A percentile compares a stretch with the other conserved stretches of the same genome.
phyloP scores from a whole-genome alignment of 371 early-diverging fungal species.

The Pancytospora philotis region DNA sequence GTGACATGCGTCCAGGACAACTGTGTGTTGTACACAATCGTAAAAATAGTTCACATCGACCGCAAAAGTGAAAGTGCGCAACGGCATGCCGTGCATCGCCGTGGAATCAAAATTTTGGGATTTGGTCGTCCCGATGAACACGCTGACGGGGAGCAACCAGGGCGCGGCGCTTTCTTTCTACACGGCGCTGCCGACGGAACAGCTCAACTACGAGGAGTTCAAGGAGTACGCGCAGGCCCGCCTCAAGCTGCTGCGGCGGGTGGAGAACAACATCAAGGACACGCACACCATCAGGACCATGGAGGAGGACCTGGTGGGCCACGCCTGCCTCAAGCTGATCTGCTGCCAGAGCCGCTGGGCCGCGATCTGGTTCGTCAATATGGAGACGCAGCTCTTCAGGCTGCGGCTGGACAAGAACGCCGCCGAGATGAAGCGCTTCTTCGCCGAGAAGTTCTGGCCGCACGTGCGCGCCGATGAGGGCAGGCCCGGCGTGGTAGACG shows the following conservation, averaged over 20 bases:
- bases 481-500: background rate
- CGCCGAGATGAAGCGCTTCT: slow-evolving; percentile 27
- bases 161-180: slow-evolving; percentile 32
- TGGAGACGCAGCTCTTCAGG: slow-evolving; percentile 50
- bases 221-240: slow-evolving; percentile 10
- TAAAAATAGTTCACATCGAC: too few relatives aligned
- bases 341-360: slow-evolving; percentile 31
- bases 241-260: slow-evolving; percentile 13
- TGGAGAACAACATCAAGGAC: slow-evolving; percentile 13
- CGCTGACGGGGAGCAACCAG: background rate
- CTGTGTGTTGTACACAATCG: too few relatives aligned
- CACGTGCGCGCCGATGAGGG: slow-evolving; percentile 18
- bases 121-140: slow-evolving; percentile 41
- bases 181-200: slow-evolving; percentile 3
- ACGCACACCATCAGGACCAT: background rate
- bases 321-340: slow-evolving; percentile 39
- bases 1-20: too few relatives aligned
- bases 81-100: too few relatives aligned
- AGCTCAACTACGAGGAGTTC: slow-evolving; percentile 37
- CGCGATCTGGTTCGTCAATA: slow-evolving; percentile 48
- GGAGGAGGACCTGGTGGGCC: slow-evolving; percentile 38
- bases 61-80: too few relatives aligned
- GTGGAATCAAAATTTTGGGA: too few relatives aligned
- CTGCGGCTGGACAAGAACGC: slow-evolving; percentile 17
- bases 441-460: slow-evolving; percentile 34